Evolutionary conservation across 176 grass and related monocot species (phyloP), one percentile per base, ranked within the genome.

Genomic region (Areca catechu): DNA sequence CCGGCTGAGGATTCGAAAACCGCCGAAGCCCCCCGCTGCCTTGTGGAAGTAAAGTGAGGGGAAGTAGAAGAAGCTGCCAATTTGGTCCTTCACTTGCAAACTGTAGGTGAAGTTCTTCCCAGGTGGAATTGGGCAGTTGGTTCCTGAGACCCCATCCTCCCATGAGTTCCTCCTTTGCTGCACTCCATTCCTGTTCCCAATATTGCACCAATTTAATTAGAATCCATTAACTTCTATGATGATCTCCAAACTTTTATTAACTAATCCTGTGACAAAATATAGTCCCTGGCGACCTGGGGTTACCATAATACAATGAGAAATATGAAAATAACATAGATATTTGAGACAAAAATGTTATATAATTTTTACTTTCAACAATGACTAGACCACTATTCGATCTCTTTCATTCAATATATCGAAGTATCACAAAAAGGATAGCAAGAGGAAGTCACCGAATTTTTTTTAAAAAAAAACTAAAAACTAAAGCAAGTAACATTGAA

Each of bases 11-110:
- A 65, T 49, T 12, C 62, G 48, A 22, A 65, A 49, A 5, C 62
- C 48, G 5, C 62, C 62, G 5, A 25, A 65, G 48, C 62, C 62
- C 1, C 48, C 62, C 7, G 48, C 62, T 3, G 62, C 62, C 43
- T 65, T 65, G 48, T 65, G 62, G 62, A 65, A 24, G 20, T 7
- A 47, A 3, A 65, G 21, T 5, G 62, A 51, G 48, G 62, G 62
- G 62, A 65, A 65, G 62, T 65, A 65, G 48, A 65, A 65, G 62
- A 50, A 65, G 62, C 62, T 65, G 0, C 62, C 62, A 19, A 65
- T 65, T 48, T 65, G 62, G 48, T 65, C 62, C 48, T 65, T 65
- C 48, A 51, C 16, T 17, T 65, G 62, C 62, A 65, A 24, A 47
- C 27, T 43, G 3, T 65, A 65, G 5, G 62, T 65, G 48, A 51